Percentiles rank a stretch among this genome's conserved stretches.
phyloP scores from a whole-genome alignment of 257 asterid genomes.

The Parsonsia alboflavescens region DNA sequence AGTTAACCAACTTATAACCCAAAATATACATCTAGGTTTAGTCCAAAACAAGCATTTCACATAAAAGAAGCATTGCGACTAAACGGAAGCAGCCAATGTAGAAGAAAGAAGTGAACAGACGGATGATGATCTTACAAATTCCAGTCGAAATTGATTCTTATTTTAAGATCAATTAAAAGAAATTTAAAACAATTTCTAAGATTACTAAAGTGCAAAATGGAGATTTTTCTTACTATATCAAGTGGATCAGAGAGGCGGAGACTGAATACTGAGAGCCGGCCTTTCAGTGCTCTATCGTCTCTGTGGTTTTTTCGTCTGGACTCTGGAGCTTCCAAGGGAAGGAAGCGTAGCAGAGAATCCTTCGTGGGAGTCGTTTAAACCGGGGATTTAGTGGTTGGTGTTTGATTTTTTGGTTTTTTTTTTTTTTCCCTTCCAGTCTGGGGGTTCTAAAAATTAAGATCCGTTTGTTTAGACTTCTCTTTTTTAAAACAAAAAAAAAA shows the following conservation, averaged over 20 bases:
- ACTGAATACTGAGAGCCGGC: neutral
- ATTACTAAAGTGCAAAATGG: neutral
- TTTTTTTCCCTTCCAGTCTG: too few relatives aligned
- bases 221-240: neutral
- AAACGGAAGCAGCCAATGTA: neutral
- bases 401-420: too few relatives aligned
- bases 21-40: neutral
- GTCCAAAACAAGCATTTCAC: neutral
- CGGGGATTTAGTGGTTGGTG: too few relatives aligned
- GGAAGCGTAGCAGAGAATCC: conserved; percentile 9
- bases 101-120: neutral
- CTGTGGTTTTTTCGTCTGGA: neutral
- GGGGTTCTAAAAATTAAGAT: too few relatives aligned
- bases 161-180: neutral
- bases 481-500: too few relatives aligned
- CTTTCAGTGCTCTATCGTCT: neutral
- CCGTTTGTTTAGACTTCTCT: too few relatives aligned
- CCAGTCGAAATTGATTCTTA: neutral
- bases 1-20: neutral
- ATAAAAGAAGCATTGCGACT: neutral
- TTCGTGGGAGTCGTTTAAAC: too few relatives aligned
- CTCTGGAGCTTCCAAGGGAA: conserved; percentile 20
- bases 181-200: neutral
- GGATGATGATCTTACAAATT: neutral
- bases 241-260: neutral